These are phyloP conservation scores for Aleurites moluccanus DNA, from an alignment of 441 rosid genomes.

Conservation along the genomic window DNA sequence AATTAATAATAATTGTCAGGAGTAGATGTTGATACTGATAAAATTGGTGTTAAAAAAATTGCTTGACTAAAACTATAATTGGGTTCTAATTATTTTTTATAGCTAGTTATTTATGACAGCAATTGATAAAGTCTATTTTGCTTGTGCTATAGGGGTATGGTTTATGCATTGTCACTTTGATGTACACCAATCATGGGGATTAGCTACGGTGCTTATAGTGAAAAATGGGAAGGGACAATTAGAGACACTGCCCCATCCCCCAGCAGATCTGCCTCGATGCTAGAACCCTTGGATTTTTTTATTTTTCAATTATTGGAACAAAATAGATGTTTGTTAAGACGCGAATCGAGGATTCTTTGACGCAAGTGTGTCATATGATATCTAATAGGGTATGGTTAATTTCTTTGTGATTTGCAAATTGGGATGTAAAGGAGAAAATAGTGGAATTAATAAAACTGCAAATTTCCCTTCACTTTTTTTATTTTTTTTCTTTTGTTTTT, in stretches of 20 bases:
- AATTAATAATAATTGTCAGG: too few species aligned
- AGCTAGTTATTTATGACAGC: neutral
- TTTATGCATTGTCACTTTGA: slow-evolving; percentile 85
- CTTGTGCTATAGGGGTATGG: slow-evolving; percentile 59
- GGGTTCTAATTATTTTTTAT: neutral
- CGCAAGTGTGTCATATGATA: slow-evolving; percentile 26
- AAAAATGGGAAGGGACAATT: slow-evolving; percentile 54
- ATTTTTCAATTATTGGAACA: neutral
- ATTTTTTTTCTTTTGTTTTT: too few species aligned
- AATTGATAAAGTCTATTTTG: neutral
- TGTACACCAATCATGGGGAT: slow-evolving; percentile 79
- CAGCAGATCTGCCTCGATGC: slow-evolving; percentile 71
- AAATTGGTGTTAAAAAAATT: too few species aligned
- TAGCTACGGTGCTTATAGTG: slow-evolving; percentile 67
- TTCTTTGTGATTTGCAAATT: slow-evolving; percentile 25
- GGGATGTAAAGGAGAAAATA: slow-evolving; percentile 25
- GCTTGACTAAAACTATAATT: neutral
- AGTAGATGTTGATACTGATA: too few species aligned
- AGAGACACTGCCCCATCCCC: slow-evolving; percentile 74
- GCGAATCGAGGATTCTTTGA: slow-evolving; percentile 31
- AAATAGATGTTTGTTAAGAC: neutral
- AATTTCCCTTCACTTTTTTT: slow-evolving; percentile 15
- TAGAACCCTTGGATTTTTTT: slow-evolving; percentile 28
- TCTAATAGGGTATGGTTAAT: slow-evolving; percentile 10
- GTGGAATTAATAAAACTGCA: slow-evolving; percentile 27